A percentile compares a stretch with the other conserved stretches of the same genome.
These are phyloP conservation scores for Trichophyton rubrum DNA, from an alignment of 2,329 filamentous ascomycete species.

Conservation along the genomic window DNA sequence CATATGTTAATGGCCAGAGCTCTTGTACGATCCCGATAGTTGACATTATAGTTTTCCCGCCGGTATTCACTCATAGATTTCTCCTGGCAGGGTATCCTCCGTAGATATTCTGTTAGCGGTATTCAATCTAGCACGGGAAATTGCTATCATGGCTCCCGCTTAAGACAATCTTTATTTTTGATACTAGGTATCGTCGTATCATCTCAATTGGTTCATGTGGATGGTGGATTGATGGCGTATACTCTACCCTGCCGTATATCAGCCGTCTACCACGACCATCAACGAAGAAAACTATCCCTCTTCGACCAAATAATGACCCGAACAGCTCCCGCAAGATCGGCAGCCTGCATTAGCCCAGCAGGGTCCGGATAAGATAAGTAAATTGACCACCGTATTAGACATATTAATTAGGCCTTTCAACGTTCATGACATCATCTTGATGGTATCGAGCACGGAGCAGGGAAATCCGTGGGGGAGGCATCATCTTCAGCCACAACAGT, in stretches of 20 bases:
- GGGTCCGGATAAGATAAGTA: conserved; percentile 1
- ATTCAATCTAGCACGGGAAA: background rate
- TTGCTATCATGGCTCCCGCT: background rate
- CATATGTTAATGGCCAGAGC: too few species aligned
- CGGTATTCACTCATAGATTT: too few species aligned
- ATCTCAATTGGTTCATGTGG: background rate
- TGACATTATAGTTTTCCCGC: too few species aligned
- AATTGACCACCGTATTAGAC: background rate
- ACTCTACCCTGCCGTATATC: too few species aligned
- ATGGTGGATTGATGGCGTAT: too few species aligned
- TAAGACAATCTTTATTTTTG: background rate
- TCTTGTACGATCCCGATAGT: too few species aligned
- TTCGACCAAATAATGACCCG: background rate
- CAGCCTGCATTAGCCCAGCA: background rate
- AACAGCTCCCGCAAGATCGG: background rate
- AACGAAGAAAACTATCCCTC: background rate
- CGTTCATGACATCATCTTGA: background rate
- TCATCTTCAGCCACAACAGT: background rate
- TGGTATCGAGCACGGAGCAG: background rate
- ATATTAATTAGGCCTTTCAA: background rate
- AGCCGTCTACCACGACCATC: background rate
- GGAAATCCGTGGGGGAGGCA: background rate
- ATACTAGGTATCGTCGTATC: background rate
- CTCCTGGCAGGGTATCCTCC: too few species aligned
- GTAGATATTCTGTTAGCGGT: background rate